These are phyloP conservation scores for Oryza rufipogon DNA, from an alignment of 176 grass and related monocot genomes.

Conservation along the genomic window DNA sequence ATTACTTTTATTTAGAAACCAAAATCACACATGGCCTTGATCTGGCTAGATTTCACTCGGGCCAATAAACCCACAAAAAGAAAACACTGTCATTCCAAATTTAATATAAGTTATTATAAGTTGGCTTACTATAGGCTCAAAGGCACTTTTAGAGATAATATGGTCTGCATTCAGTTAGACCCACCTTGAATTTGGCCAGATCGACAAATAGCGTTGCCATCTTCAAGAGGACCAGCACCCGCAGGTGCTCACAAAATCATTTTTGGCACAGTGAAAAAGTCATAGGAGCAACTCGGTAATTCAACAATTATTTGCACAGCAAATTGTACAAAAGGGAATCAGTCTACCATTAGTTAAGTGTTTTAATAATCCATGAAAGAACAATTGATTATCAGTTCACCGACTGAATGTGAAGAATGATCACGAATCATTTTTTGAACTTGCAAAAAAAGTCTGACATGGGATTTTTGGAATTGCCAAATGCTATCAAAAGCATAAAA, in stretches of 20 bases:
- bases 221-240: no score
- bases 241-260: not conserved
- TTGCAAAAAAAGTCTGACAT: not conserved
- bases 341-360: no score
- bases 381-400: not conserved
- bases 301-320: not conserved
- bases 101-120: not conserved
- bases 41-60: not conserved
- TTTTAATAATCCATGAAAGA: not conserved
- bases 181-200: no score
- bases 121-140: not conserved
- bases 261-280: not conserved
- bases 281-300: not conserved
- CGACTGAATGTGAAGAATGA: not conserved
- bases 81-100: not conserved
- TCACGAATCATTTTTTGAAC: not conserved
- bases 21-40: not conserved
- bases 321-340: not conserved
- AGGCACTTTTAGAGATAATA: not conserved
- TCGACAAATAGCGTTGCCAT: no score
- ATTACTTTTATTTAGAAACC: not conserved
- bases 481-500: not conserved
- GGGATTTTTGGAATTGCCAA: not conserved
- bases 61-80: not conserved
- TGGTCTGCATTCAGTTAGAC: not conserved